Evolutionary conservation across 345 rosid species (phyloP), one percentile per base, ranked within the genome.

Genomic region (Eutrema japonicum): DNA sequence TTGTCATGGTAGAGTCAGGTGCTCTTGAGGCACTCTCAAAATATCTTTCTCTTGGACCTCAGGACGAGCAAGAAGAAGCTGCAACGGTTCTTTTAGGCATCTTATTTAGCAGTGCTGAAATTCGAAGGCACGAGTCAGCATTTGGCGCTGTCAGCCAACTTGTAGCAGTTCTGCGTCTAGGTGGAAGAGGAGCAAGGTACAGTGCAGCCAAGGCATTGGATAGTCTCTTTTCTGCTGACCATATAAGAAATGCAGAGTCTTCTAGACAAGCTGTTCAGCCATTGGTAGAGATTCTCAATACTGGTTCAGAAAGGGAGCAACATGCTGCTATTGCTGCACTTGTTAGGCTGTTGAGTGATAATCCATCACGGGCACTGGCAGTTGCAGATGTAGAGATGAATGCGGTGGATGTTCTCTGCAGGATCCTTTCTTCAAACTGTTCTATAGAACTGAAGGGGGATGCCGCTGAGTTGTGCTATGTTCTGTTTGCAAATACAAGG

Each of bases 381-480:
- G 98, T 90, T 78, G 94, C 98, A 70, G 98, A 96, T 80, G 95
- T 96, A 68, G 99, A 96, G 83, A 88, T 90, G 97, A 92, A 92
- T 64, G 99, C 99, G 1, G 95, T 96, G 53, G 99, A 96, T 79
- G 97, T 96, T 47, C 96, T 96, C 71, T 96, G 98, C 87, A 81
- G 88, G 83, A 96, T 96, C 77, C 97, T 96, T 52, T 92, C 95
- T 63, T 90, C 97, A 69, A 83, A 88, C 77, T 88, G 92, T 79
- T 85, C 99, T 14, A 82, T 85, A 89, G 99, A 92, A 71, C 85
- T 96, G 77, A 96, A 96, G 78, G 97, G 99, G 61, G 97, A 96
- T 87, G 97, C 99, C 60, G 99, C 98, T 54, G 99, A 96, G 83
- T 75, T 96, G 67, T 96, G 99, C 60, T 86, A 89, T 78, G 98